A percentile compares a stretch with the other conserved stretches of the same genome.
phyloP scores from a whole-genome alignment of 371 early-diverging fungal species.

The Neoconidiobolus thromboides region DNA sequence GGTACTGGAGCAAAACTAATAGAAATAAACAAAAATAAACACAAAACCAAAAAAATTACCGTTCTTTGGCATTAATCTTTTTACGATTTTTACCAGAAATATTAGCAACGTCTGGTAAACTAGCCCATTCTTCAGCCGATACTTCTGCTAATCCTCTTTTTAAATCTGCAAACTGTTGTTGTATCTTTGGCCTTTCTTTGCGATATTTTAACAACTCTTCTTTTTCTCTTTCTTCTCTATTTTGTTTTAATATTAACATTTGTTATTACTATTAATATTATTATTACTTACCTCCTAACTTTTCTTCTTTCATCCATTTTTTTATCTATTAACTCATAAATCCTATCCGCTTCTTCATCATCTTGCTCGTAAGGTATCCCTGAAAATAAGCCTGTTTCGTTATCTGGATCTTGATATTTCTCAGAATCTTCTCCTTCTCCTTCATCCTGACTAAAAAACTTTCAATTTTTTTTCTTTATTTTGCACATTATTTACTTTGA shows the following conservation, averaged over 20 bases:
- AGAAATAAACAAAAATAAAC: conserved; percentile 10
- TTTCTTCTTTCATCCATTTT: conserved; percentile 79
- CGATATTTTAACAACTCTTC: conserved; percentile 30
- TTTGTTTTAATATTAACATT: too few relatives aligned
- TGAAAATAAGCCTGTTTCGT: conserved; percentile 80
- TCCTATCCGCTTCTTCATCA: conserved; percentile 91
- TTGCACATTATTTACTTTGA: neutral
- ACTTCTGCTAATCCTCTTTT: conserved; percentile 63
- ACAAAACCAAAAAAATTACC: neutral
- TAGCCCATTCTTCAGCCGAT: conserved; percentile 74
- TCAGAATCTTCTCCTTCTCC: conserved; percentile 49
- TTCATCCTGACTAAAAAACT: conserved; percentile 15
- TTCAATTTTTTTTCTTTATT: neutral
- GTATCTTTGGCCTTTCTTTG: conserved; percentile 45
- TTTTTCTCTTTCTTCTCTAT: conserved; percentile 35
- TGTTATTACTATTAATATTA: too few relatives aligned
- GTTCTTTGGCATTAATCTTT: conserved; percentile 31
- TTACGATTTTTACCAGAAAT: conserved; percentile 60
- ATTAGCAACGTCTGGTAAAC: conserved; percentile 84
- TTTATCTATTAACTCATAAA: conserved; percentile 76
- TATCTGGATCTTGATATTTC: conserved; percentile 79
- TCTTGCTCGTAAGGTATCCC: conserved; percentile 80
- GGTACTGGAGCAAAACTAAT: conserved; percentile 67
- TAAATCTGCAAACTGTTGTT: conserved; percentile 79
- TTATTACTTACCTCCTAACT: conserved; percentile 18